These are phyloP conservation scores for Aspergillus biplanus DNA, from an alignment of 495 filamentous ascomycete species.

Conservation along the genomic window DNA sequence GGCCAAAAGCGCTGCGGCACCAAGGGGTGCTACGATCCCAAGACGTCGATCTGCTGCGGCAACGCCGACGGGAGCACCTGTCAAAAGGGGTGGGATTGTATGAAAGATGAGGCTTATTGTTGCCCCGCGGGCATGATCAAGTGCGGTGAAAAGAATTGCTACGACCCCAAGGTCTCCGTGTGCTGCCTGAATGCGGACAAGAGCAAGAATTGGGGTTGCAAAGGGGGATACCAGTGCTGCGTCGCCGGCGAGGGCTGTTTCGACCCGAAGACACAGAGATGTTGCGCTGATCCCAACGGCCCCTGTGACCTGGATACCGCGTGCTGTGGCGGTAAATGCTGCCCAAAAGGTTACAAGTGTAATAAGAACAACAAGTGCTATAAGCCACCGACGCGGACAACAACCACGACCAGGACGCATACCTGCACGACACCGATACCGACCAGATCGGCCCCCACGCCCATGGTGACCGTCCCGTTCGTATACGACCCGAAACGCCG, in stretches of 20 bases:
- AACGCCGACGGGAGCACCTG: not conserved
- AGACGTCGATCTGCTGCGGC: not conserved
- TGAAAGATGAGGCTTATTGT: not conserved
- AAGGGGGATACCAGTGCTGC: not conserved
- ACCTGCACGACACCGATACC: not conserved
- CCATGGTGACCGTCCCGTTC: not conserved
- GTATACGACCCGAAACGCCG: not conserved
- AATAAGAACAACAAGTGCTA: not conserved
- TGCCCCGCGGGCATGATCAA: not conserved
- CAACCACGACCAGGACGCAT: not conserved
- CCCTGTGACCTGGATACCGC: not conserved
- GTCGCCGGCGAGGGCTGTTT: not conserved
- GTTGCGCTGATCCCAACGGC: constrained; percentile 1
- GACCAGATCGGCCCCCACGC: not conserved
- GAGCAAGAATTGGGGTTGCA: not conserved
- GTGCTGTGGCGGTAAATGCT: not conserved
- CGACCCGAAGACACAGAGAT: not conserved
- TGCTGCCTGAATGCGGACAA: not conserved
- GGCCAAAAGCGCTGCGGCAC: not conserved
- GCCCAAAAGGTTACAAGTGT: not conserved
- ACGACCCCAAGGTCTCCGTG: not conserved
- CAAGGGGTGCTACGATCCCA: not conserved
- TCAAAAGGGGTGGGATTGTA: not conserved
- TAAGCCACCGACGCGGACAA: not conserved
- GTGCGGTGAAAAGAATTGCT: not conserved